Base-by-base conservation (phyloP, 2,329 filamentous ascomycete species). In the Xylariaceae sp. region DNA sequence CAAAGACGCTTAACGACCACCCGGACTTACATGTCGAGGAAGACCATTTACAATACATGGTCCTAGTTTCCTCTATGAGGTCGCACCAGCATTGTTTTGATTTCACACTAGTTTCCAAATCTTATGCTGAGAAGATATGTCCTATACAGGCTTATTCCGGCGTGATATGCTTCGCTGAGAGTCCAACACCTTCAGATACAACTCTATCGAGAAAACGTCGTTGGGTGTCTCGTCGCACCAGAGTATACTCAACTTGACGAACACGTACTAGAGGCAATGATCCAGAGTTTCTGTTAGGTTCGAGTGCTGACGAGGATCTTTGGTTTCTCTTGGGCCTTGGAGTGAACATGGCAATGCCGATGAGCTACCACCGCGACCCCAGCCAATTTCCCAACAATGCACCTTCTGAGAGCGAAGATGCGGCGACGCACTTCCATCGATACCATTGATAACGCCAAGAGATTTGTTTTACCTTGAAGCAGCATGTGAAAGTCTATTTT, bases 321-420 rank as follows among this genome's bases (percentile, higher is more conserved):
- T 65, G 79, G 58, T 70, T 79, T 31, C 73, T 77, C 54, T 75
- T 73, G 0, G 71, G 74, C 27, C 67, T 80, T 46, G 71, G 77
- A 38, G 72, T 77, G 14, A 68, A 76, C 6, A 58, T 77, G 15
- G 76, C 76, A 3, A 75, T 79, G 70, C 68, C 75, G 36, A 78
- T 79, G 75, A 76, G 76, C 11, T 72, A 78, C 48, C 76, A 79
- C 57, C 68, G 75, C 42, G 76, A 79, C 56, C 68, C 75, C 5
- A 67, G 66, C 15, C 33, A 35, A 11, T 51, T 45, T 12, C 40
- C 48, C 1, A 18, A 32, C 39, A 72, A 79, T 48, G 66, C 72
- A 2, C 66, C 69, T 1, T 74, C 77, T 39, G 68, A 76, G 51
- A 75, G 71, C n/a, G 76, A 80, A n/a, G 58, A 76, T 60, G 33